A percentile compares a stretch with the other conserved stretches of the same genome.
phyloP scores from a whole-genome alignment of 2,329 filamentous ascomycete species.

The Fusarium fracticaudum region DNA sequence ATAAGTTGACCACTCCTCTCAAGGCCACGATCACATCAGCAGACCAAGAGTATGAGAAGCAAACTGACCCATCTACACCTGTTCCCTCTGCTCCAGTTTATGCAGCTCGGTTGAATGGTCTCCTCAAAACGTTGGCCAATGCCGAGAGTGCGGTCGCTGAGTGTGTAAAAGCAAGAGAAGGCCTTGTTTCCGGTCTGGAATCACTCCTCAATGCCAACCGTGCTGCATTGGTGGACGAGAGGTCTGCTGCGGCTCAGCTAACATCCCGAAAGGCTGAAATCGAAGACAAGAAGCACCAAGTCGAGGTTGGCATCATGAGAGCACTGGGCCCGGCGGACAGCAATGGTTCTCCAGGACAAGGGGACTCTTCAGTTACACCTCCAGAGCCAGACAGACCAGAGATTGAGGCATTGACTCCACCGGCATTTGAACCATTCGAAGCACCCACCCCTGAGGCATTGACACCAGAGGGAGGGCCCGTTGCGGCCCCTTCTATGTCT shows the following conservation, averaged over 20 bases:
- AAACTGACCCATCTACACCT: constrained; percentile 74
- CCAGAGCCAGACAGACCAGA: constrained; percentile 78
- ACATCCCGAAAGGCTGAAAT: constrained; percentile 74
- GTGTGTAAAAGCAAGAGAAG: constrained; percentile 84
- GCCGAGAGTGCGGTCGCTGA: constrained; percentile 91
- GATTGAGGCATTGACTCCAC: constrained; percentile 88
- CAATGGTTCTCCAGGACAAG: constrained; percentile 58
- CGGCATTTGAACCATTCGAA: constrained; percentile 48
- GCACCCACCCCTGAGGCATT: constrained; percentile 30
- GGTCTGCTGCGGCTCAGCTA: constrained; percentile 71
- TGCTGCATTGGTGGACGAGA: constrained; percentile 74
- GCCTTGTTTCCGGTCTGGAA: constrained; percentile 82
- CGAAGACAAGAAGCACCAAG: constrained; percentile 84
- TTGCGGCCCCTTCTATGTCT: constrained; percentile 33
- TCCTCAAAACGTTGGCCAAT: constrained; percentile 88
- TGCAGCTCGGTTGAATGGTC: constrained; percentile 85
- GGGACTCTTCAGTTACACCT: constrained; percentile 56
- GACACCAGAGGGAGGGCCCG: constrained; percentile 27
- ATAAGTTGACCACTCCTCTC: constrained; percentile 75
- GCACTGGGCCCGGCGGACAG: constrained; percentile 73
- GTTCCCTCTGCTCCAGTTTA: constrained; percentile 88
- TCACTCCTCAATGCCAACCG: constrained; percentile 81
- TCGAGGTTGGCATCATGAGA: constrained; percentile 91
- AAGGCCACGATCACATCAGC: constrained; percentile 76
- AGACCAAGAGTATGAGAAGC: constrained; percentile 83